Percentiles rank a stretch among this genome's conserved stretches.
Evolutionary conservation across 2,329 filamentous ascomycete genomes (phyloP).

Genomic region (Paraconiothyrium brasiliense): DNA sequence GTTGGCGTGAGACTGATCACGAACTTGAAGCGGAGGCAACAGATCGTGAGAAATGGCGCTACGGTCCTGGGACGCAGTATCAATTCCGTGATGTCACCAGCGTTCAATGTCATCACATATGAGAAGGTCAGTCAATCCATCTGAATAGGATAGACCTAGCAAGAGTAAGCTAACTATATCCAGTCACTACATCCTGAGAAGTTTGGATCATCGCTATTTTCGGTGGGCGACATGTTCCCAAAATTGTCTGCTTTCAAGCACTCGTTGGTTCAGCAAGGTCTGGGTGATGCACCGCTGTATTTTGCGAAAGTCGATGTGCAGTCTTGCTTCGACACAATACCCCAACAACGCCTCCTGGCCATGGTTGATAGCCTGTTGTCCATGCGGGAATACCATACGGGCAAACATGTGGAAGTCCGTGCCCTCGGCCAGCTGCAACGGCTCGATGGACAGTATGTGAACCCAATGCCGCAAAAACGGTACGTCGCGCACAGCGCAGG

Average conservation of each 20-base stretch:
- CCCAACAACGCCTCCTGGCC: slow-evolving; percentile 75
- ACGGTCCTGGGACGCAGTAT: slow-evolving; percentile 70
- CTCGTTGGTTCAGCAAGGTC: slow-evolving; percentile 50
- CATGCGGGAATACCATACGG: slow-evolving; percentile 72
- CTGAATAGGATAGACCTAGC: neutral
- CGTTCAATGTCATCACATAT: slow-evolving; percentile 78
- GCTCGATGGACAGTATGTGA: slow-evolving; percentile 38
- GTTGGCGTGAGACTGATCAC: slow-evolving; percentile 82
- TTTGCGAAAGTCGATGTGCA: slow-evolving; percentile 94
- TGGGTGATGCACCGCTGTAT: slow-evolving; percentile 65
- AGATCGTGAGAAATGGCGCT: slow-evolving; percentile 63
- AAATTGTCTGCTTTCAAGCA: slow-evolving; percentile 76
- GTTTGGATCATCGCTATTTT: slow-evolving; percentile 84
- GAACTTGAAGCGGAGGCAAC: slow-evolving; percentile 76
- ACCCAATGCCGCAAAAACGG: slow-evolving; percentile 47
- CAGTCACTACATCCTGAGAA: slow-evolving; percentile 57
- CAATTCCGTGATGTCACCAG: slow-evolving; percentile 75
- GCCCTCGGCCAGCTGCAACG: slow-evolving; percentile 52
- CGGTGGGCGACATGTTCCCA: slow-evolving; percentile 79
- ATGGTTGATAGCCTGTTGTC: slow-evolving; percentile 69
- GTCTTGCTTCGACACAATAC: slow-evolving; percentile 94
- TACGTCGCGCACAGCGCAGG: slow-evolving; percentile 53
- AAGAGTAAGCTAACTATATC: slow-evolving; percentile 17
- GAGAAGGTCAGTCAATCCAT: slow-evolving; percentile 68
- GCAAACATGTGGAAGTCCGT: slow-evolving; percentile 78